Evolutionary conservation across 1,284 basidiomycete genomes (phyloP), one percentile per base, ranked within the genome.

Genomic region (Tetrapyrgos nigripes): DNA sequence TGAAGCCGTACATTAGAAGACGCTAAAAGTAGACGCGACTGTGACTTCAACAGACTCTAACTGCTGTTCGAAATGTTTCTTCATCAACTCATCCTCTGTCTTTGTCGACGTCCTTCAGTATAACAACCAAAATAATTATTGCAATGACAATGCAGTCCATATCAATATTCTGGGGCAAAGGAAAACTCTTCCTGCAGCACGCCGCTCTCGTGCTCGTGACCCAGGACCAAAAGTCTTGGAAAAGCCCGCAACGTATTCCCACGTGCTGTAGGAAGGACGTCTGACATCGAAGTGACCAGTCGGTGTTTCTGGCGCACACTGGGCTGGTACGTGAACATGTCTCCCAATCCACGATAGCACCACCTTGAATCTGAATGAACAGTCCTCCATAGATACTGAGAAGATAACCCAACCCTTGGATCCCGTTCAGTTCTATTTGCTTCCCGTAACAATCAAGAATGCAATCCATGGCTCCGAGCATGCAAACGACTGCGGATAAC

Each of bases 311-410:
- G 63, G 27, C 65, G 69, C 9, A 79, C 68, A 50, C 68, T 68
- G 2, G 76, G 66, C 37, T 77, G 72, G 59, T 76, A 79, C 1
- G 76, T 78, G 64, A 79, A 79, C 8, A 23, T 14, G 13, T 48
- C 46, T 26, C 46, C 46, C 23, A 48, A 27, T 6, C 17, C 46
- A 17, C 46, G 46, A 26, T 48, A 48, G 24, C 46, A 48, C 23
- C 13, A 48, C 17, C 17, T 21, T 19, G n/a, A n/a, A n/a, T n/a
- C n/a, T n/a, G n/a, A n/a, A 17, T 19, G 4, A 48, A 24, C 11
- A 48, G 23, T 14, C 46, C 46, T 13, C 46, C 46, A 23, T 17
- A 26, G 6, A 48, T 8, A 8, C 8, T 21, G 24, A 26, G 27
- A 48, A 48, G 23, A 14, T 14, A 33, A 14, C 31, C 31, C 8